Evolutionary conservation across 2,329 filamentous ascomycete genomes (phyloP).

Genomic region (Talaromyces atroroseus): DNA sequence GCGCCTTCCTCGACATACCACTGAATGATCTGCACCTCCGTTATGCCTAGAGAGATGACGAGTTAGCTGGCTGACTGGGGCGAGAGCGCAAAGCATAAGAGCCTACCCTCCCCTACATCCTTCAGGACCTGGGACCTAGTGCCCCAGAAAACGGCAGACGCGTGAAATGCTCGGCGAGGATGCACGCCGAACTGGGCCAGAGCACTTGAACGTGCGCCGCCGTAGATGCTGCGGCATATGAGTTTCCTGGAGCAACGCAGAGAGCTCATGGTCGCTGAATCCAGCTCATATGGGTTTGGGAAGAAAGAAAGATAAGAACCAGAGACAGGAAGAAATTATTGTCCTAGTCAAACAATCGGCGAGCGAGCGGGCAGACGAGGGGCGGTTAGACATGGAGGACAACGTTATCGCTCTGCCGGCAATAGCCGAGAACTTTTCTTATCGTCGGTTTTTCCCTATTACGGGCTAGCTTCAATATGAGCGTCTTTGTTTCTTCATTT

Average conservation of each 20-base stretch:
- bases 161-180: conserved; percentile 31
- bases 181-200: conserved; percentile 16
- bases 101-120: conserved; percentile 40
- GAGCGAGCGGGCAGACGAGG: conserved; percentile 3
- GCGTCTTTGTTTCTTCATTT: too few relatives aligned
- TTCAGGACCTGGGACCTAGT: conserved; percentile 38
- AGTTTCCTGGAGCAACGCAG: conserved; percentile 10
- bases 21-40: conserved; percentile 97
- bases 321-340: not conserved
- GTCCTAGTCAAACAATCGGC: not conserved
- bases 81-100: not conserved
- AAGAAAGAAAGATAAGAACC: not conserved
- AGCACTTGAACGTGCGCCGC: conserved; percentile 22
- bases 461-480: not conserved
- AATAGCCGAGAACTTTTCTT: conserved; percentile 12
- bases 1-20: conserved; percentile 98
- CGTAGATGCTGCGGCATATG: conserved; percentile 16
- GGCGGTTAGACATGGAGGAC: conserved; percentile 10
- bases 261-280: conserved; percentile 5
- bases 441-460: not conserved
- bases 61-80: not conserved
- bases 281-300: not conserved
- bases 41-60: conserved; percentile 61
- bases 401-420: conserved; percentile 12
- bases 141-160: conserved; percentile 28